phyloP scores from a whole-genome alignment of 164 flowering plant genomes.

The Nymphaea colorata region DNA sequence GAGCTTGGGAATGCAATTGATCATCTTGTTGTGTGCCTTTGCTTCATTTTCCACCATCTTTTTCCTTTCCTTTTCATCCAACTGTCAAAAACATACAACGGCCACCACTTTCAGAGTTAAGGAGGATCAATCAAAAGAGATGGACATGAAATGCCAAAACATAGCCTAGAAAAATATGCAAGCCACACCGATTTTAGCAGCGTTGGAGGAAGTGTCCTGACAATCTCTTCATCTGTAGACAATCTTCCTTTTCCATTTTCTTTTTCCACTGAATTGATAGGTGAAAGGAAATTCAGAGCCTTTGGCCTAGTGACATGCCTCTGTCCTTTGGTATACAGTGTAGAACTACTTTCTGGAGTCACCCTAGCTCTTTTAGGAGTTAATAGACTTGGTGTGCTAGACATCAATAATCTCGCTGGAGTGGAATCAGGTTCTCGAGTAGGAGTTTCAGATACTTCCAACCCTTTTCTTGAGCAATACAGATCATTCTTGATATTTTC shows the following conservation, averaged over 20 bases:
- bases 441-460: constrained; percentile 4
- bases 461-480: neutral
- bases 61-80: constrained; percentile 50
- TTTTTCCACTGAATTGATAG: constrained; percentile 21
- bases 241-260: constrained; percentile 11
- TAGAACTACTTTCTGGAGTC: constrained; percentile 35
- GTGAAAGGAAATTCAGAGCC: constrained; percentile 53
- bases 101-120: too few relatives aligned
- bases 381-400: constrained; percentile 42
- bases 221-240: constrained; percentile 22
- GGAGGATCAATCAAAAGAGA: too few relatives aligned
- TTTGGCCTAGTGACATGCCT: constrained; percentile 23
- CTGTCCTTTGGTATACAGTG: constrained; percentile 32
- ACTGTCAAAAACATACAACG: constrained; percentile 24
- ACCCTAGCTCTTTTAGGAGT: constrained; percentile 46
- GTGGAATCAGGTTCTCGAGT: constrained; percentile 29
- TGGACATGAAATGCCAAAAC: too few relatives aligned
- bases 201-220: constrained; percentile 38
- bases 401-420: constrained; percentile 42
- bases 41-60: constrained; percentile 34
- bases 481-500: neutral
- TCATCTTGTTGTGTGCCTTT: constrained; percentile 41
- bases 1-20: constrained; percentile 58
- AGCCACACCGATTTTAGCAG: constrained; percentile 57
- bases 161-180: neutral